Conservation (phyloP, 345 rosid genomes). For the thale cress (Arabidopsis thaliana) region DNA sequence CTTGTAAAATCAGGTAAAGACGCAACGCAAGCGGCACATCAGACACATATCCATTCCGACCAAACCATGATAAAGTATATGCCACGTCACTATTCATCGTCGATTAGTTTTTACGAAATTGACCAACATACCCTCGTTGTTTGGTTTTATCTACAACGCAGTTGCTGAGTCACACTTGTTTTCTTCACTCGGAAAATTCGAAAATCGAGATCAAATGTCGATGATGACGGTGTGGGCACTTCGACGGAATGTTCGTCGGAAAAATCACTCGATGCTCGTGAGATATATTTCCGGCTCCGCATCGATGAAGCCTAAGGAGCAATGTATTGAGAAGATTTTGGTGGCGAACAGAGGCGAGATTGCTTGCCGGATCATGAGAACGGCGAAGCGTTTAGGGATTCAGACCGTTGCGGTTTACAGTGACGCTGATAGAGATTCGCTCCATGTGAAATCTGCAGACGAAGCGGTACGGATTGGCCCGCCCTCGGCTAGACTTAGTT, state of each 20-base stretch:
- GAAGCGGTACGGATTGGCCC: constrained; percentile 86
- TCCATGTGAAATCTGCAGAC: constrained; percentile 88
- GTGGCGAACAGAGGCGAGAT: constrained; percentile 89
- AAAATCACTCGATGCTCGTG: constrained; percentile 40
- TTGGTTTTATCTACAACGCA: constrained; percentile 4
- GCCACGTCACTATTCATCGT: constrained; percentile 36
- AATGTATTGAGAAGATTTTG: constrained; percentile 72
- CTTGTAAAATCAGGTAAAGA: constrained; percentile 10
- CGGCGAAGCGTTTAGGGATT: constrained; percentile 80
- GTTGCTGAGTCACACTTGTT: constrained; percentile 34
- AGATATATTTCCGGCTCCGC: constrained; percentile 46
- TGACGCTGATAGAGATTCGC: constrained; percentile 80
- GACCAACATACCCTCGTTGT: constrained; percentile 3
- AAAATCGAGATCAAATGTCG: constrained; percentile 55
- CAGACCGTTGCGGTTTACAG: constrained; percentile 88
- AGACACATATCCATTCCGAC: constrained; percentile 40
- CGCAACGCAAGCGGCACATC: constrained; percentile 48
- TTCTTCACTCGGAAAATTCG: constrained; percentile 5
- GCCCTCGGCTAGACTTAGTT: constrained; percentile 84
- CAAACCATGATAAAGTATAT: constrained; percentile 8
- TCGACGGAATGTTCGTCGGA: constrained; percentile 54
- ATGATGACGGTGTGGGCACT: constrained; percentile 54
- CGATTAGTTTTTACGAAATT: neutral
- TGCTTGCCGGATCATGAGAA: constrained; percentile 83
- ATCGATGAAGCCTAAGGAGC: constrained; percentile 35